Evolutionary conservation across 805 yeast species (phyloP).

Genomic region (Saccharomyces mikatae): DNA sequence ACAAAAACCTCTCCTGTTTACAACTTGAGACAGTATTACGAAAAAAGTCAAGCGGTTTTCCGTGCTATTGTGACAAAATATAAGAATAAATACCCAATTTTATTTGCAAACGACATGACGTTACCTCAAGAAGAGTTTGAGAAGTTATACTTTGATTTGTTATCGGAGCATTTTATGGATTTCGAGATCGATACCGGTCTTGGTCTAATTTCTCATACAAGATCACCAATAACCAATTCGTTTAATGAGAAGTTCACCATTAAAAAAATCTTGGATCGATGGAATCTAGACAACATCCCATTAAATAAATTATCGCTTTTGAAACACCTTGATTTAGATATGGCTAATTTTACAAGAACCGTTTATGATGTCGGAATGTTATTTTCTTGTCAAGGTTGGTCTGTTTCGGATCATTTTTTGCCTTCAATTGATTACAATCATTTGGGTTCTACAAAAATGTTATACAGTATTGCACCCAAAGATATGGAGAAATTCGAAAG

Average conservation of each 20-base stretch:
- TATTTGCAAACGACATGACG: conserved; percentile 10
- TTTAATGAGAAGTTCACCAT: conserved; percentile 15
- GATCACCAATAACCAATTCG: not conserved
- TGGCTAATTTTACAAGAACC: conserved; percentile 36
- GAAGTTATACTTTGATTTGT: conserved; percentile 36
- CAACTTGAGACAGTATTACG: conserved; percentile 50
- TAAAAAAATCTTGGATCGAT: conserved; percentile 30
- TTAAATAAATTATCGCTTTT: conserved; percentile 42
- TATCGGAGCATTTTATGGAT: conserved; percentile 24
- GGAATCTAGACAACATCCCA: conserved; percentile 55
- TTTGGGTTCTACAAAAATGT: conserved; percentile 45
- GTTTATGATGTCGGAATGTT: conserved; percentile 45
- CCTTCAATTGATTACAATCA: conserved; percentile 47
- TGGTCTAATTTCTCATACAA: conserved; percentile 30
- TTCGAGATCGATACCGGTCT: conserved; percentile 34
- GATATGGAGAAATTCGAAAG: conserved; percentile 46
- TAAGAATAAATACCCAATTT: conserved; percentile 9
- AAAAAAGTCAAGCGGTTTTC: conserved; percentile 41
- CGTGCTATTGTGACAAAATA: conserved; percentile 16
- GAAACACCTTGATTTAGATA: conserved; percentile 37
- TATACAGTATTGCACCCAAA: conserved; percentile 58
- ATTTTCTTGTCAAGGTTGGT: conserved; percentile 50
- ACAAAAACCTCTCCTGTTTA: conserved; percentile 42
- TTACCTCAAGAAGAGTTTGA: conserved; percentile 30
- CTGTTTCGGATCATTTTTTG: conserved; percentile 51